phyloP scores from a whole-genome alignment of 208 protist genomes.

The Acanthamoeba castellanii region DNA sequence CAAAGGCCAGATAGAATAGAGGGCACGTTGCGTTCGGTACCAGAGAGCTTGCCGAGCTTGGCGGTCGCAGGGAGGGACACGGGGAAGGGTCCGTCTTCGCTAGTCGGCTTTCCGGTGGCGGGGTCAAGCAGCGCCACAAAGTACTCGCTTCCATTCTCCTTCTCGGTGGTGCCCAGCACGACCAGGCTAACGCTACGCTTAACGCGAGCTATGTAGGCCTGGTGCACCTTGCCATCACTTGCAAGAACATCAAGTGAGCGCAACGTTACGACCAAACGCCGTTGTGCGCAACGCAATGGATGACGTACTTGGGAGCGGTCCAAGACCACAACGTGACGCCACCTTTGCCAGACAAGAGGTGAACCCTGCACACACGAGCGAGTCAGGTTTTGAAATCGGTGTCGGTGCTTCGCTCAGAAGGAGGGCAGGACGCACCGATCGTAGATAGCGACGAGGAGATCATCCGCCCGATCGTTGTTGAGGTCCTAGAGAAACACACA shows the following conservation, averaged over 20 bases:
- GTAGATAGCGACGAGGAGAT: slow-evolving; percentile 25
- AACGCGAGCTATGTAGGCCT: background rate
- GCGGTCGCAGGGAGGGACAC: background rate
- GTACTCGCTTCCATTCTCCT: background rate
- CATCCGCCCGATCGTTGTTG: background rate
- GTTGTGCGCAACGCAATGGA: background rate
- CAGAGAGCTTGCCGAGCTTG: background rate
- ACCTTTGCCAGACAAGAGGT: slow-evolving; percentile 14
- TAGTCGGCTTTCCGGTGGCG: background rate
- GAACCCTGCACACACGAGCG: background rate
- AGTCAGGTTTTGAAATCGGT: background rate
- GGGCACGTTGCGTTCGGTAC: background rate
- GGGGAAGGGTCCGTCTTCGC: background rate
- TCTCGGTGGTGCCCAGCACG: background rate
- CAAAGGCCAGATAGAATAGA: too few relatives aligned
- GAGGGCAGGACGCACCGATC: background rate
- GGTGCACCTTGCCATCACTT: background rate
- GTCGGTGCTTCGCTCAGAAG: background rate
- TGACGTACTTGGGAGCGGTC: background rate
- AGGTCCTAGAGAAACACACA: background rate
- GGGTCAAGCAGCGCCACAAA: slow-evolving; percentile 57
- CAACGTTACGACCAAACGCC: background rate
- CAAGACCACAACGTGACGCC: slow-evolving; percentile 50
- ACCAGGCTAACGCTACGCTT: background rate
- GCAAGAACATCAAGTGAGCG: background rate